Conservation (phyloP, 2,329 filamentous ascomycete species). For the Colletotrichum echinochloae region DNA sequence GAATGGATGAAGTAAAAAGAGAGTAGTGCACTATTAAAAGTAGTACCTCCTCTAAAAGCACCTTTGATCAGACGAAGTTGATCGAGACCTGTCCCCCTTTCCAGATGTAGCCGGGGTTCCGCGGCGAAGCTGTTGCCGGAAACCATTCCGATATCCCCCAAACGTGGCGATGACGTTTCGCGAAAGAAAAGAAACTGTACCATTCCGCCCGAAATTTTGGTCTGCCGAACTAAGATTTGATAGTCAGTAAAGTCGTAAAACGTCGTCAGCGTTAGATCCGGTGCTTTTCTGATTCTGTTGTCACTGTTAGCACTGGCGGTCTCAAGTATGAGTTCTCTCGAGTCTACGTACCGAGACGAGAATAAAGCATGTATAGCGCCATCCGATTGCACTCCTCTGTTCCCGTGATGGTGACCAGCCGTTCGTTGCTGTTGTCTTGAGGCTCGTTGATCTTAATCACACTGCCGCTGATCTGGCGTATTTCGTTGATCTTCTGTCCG, state of each 20-base stretch:
- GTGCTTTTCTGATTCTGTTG: constrained; percentile 60
- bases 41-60: constrained; percentile 41
- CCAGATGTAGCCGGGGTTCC: constrained; percentile 32
- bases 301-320: constrained; percentile 45
- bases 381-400: constrained; percentile 99
- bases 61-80: constrained; percentile 38
- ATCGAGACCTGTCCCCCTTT: constrained; percentile 35
- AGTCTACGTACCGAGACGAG: constrained; percentile 81
- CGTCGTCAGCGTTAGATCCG: constrained; percentile 51
- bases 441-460: constrained; percentile 99
- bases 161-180: constrained; percentile 35
- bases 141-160: constrained; percentile 35
- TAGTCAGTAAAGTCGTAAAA: constrained; percentile 41
- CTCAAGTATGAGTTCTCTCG: constrained; percentile 34
- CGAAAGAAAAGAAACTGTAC: constrained; percentile 39
- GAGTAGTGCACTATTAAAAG: constrained; percentile 42
- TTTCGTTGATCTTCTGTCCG: constrained; percentile 99
- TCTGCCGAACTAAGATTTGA: constrained; percentile 41
- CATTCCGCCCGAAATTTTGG: constrained; percentile 39
- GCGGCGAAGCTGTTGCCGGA: constrained; percentile 25
- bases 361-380: constrained; percentile 99
- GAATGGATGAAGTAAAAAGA: constrained; percentile 40
- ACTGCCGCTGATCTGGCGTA: constrained; percentile 94
- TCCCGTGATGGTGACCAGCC: constrained; percentile 95
- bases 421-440: constrained; percentile 98